These are phyloP conservation scores for Monotropa hypopitys DNA, from an alignment of 179 eudicot species.

Conservation along the genomic window DNA sequence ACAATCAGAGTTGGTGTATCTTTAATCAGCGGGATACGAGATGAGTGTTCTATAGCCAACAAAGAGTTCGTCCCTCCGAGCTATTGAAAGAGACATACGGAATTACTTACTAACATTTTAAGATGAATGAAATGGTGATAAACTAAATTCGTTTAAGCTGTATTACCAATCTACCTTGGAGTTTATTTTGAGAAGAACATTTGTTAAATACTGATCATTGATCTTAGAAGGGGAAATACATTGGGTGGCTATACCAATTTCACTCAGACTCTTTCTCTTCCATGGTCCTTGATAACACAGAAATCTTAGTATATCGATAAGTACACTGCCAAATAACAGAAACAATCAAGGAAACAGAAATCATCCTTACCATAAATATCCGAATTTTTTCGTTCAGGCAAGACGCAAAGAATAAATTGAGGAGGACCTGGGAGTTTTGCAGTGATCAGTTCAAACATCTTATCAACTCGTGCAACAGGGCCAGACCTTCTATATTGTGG, in stretches of 20 bases:
- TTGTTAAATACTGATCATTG: constrained; percentile 69
- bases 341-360: constrained; percentile 2
- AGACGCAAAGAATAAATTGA: constrained; percentile 72
- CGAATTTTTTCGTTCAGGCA: constrained; percentile 70
- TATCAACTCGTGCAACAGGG: constrained; percentile 69
- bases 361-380: constrained; percentile 61
- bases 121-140: background rate
- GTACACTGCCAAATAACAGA: background rate
- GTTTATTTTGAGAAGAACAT: constrained; percentile 83
- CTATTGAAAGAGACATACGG: constrained; percentile 21
- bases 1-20: constrained; percentile 86
- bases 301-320: background rate
- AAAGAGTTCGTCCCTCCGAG: constrained; percentile 88
- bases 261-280: constrained; percentile 69
- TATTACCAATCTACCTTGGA: constrained; percentile 44
- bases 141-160: background rate
- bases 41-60: constrained; percentile 57
- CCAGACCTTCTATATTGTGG: constrained; percentile 42
- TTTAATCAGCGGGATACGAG: constrained; percentile 40
- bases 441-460: constrained; percentile 64
- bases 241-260: constrained; percentile 65
- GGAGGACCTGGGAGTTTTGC: constrained; percentile 77
- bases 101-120: background rate
- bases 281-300: constrained; percentile 62
- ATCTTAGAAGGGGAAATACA: constrained; percentile 72